Conservation (phyloP, 306 rosid species). For the Fragaria iinumae region DNA sequence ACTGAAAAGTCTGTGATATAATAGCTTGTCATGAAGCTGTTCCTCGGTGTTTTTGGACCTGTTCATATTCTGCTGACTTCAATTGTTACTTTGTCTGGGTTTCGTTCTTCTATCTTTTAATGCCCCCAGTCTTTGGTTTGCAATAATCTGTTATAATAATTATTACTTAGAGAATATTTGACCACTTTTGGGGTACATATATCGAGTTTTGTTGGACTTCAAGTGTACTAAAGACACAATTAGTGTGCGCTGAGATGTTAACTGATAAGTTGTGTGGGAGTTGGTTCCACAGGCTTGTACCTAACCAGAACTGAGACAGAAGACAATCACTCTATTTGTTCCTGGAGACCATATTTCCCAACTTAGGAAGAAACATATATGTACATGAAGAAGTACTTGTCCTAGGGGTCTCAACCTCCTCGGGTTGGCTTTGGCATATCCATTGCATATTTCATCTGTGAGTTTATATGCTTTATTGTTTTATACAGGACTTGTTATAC, state of each 20-base stretch:
- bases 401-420: neutral
- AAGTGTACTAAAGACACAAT: neutral
- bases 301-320: neutral
- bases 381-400: neutral
- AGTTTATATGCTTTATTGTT: neutral
- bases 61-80: neutral
- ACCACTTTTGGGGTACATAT: neutral
- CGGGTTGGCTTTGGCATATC: neutral
- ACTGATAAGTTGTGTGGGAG: neutral
- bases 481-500: neutral
- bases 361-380: neutral
- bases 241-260: neutral
- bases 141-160: conserved; percentile 5
- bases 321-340: neutral
- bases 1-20: neutral
- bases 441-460: neutral
- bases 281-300: neutral
- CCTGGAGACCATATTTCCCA: neutral
- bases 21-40: neutral
- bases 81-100: neutral
- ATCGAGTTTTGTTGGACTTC: neutral
- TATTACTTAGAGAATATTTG: neutral
- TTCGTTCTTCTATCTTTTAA: too few relatives aligned
- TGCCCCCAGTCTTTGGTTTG: neutral
- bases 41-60: neutral